Evolutionary conservation across 495 filamentous ascomycete genomes (phyloP).

Genomic region (Penicillium parvum): DNA sequence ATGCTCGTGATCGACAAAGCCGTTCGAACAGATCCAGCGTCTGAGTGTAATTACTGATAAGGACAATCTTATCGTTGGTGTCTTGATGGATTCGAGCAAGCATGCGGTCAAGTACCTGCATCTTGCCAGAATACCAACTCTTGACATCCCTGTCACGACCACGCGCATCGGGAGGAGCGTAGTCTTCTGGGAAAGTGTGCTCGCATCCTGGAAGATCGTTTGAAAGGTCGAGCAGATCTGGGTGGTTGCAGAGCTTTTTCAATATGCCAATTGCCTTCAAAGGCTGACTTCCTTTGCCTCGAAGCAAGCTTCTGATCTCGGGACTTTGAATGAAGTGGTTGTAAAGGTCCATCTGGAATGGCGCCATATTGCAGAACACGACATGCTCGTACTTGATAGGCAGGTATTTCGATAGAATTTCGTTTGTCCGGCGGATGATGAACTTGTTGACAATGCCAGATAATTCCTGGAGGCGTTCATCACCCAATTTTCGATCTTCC

Average conservation of each 20-base stretch:
- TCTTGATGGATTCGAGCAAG: slow-evolving; percentile 92
- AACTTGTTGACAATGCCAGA: slow-evolving; percentile 91
- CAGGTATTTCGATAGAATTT: slow-evolving; percentile 96
- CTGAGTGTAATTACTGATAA: slow-evolving; percentile 97
- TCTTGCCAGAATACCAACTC: slow-evolving; percentile 96
- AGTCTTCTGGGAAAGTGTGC: slow-evolving; percentile 78
- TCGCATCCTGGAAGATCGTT: slow-evolving; percentile 87
- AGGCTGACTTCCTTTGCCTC: slow-evolving; percentile 93
- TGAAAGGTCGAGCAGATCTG: slow-evolving; percentile 82
- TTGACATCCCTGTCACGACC: slow-evolving; percentile 91
- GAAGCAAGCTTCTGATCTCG: slow-evolving; percentile 85
- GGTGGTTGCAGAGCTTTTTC: slow-evolving; percentile 99
- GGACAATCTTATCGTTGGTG: slow-evolving; percentile 98
- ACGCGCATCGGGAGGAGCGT: slow-evolving; percentile 76
- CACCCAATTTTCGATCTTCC: slow-evolving; percentile 74
- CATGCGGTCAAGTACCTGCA: slow-evolving; percentile 98
- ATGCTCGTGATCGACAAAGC: slow-evolving; percentile 78
- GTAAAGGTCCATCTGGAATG: slow-evolving; percentile 90
- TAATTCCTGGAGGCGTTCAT: slow-evolving; percentile 78
- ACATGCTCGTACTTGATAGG: slow-evolving; percentile 99
- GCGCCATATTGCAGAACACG: slow-evolving; percentile 95
- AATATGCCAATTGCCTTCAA: slow-evolving; percentile 93
- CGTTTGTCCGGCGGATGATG: slow-evolving; percentile 97
- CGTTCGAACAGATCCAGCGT: slow-evolving; percentile 93
- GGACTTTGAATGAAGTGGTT: slow-evolving; percentile 96